Conservation (phyloP, 1,284 basidiomycete genomes). For the Sporisorium graminicola region DNA sequence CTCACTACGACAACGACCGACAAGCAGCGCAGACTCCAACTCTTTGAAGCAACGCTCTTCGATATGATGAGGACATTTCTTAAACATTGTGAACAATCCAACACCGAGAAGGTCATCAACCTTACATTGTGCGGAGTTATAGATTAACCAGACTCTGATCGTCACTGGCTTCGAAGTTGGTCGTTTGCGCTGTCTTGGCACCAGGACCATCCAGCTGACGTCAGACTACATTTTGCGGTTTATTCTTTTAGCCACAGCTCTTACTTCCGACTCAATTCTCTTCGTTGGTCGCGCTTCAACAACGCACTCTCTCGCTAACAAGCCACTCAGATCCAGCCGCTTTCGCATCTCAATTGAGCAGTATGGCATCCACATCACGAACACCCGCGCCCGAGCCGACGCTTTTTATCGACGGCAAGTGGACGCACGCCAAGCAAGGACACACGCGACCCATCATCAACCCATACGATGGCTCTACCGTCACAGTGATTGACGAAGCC, state of each 20-base stretch:
- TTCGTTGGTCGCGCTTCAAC: neutral
- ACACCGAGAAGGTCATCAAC: conserved; percentile 54
- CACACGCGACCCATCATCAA: conserved; percentile 64
- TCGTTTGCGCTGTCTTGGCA: neutral
- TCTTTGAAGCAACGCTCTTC: neutral
- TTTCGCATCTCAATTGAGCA: conserved; percentile 44
- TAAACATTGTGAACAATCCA: conserved; percentile 61
- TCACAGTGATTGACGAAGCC: conserved; percentile 65
- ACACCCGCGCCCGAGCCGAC: conserved; percentile 60
- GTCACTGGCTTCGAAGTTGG: neutral
- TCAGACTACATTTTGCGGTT: neutral
- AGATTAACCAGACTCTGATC: conserved; percentile 60
- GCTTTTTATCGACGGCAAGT: conserved; percentile 67
- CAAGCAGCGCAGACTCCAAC: neutral
- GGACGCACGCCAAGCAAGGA: conserved; percentile 57
- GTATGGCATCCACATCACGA: conserved; percentile 50
- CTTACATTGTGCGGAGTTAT: conserved; percentile 46
- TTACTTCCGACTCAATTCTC: neutral
- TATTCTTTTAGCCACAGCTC: conserved; percentile 10
- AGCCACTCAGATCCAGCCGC: conserved; percentile 33
- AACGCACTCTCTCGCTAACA: neutral
- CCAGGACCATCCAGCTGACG: neutral
- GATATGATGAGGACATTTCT: conserved; percentile 54
- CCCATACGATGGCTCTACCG: conserved; percentile 58
- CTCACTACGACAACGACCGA: neutral